Evolutionary conservation across 805 yeast species (phyloP), one percentile per base, ranked within the genome.

Genomic region (Yamadazyma akitaensis): DNA sequence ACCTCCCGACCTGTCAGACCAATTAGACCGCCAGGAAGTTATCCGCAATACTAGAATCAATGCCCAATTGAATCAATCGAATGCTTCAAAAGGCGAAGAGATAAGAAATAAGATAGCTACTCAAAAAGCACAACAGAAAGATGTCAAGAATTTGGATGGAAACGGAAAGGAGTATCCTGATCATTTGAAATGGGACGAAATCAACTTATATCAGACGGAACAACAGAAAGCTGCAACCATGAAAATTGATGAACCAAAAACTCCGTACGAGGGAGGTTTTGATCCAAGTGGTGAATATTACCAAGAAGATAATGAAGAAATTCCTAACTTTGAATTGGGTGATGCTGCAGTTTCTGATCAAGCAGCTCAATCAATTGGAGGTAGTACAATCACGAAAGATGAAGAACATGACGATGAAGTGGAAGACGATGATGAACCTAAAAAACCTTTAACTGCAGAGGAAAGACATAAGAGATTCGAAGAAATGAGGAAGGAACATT

Each of bases 171-270:
- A 40, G 12, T 34, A 46, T 16, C 51, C 49, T 0, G 68, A 62
- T 2, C 84, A 79, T 53, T 72, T 89, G 54, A 77, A 82, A 60
- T 91, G 97, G 97, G 95, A 91, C 61, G 91, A 87, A 54, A 72
- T 82, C 51, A 91, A 91, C 58, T 64, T 91, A 44, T 79, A 76
- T 43, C 79, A 77, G 43, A 77, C 88, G 3, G 96, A 90, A 60
- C 86, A 80, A 61, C 88, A 85, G 55, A 81, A 81, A 63, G 65
- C 76, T 10, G 79, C 89, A 18, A 84, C 88, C 25, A 84, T 84
- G 89, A 82, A 83, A 56, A 88, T 91, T 37, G 96, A 88, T 59
- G 97, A 91, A 63, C 97, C 97, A 18, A 91, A 91, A 71, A 91
- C 97, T 0, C 97, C 97, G 5, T 91, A 85, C 58, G 95, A 88